Conservation (phyloP, 768 basidiomycete genomes). For the Cyathus striatus region DNA sequence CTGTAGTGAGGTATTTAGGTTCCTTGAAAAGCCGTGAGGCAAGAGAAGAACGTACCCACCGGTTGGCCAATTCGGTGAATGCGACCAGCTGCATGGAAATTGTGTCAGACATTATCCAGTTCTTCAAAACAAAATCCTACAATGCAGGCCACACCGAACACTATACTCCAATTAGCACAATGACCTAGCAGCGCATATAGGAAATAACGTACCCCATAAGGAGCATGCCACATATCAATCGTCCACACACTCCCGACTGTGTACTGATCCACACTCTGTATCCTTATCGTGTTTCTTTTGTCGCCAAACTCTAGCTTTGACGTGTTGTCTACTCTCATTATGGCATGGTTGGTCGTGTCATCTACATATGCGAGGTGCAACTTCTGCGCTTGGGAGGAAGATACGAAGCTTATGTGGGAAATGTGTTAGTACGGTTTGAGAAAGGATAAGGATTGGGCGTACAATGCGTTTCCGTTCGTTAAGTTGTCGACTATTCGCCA, state of each 20-base stretch:
- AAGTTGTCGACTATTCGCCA: constrained; percentile 53
- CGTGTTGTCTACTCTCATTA: constrained; percentile 75
- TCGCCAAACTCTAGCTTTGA: constrained; percentile 43
- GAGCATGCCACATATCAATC: constrained; percentile 60
- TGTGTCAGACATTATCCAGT: too few species aligned
- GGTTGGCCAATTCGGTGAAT: constrained; percentile 53
- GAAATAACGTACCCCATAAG: constrained; percentile 46
- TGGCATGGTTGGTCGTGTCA: constrained; percentile 57
- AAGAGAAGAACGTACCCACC: constrained; percentile 39
- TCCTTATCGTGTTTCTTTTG: constrained; percentile 67
- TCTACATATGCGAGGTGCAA: constrained; percentile 60
- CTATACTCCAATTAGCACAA: constrained; percentile 19
- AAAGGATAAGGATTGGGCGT: constrained; percentile 6
- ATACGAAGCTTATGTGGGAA: constrained; percentile 37
- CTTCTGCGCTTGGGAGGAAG: constrained; percentile 37
- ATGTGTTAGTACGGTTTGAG: constrained; percentile 1
- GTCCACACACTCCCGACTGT: constrained; percentile 60
- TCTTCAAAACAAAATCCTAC: constrained; percentile 25
- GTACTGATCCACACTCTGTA: constrained; percentile 50
- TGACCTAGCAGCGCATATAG: neutral
- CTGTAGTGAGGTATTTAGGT: constrained; percentile 12
- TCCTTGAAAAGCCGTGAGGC: neutral
- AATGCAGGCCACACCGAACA: constrained; percentile 72
- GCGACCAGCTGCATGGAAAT: constrained; percentile 35
- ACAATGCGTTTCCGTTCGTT: constrained; percentile 62